Conservation (phyloP, 2,329 filamentous ascomycete genomes). For the Fusarium setosum region DNA sequence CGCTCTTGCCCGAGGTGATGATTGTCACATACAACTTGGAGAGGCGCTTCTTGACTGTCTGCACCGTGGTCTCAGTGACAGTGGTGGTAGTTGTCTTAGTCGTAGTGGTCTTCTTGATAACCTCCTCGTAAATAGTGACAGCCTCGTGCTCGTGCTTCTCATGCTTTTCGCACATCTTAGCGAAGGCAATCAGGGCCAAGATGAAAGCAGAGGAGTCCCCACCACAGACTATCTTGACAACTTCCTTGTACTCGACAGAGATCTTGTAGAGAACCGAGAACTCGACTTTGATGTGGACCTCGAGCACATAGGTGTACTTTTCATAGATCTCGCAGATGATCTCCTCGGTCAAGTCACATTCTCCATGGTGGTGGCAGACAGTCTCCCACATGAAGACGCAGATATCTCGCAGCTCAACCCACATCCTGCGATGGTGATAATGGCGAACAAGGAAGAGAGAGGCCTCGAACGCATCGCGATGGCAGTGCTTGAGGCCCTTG, state of each 20-base stretch:
- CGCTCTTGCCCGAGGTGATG: constrained; percentile 51
- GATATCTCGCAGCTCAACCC: constrained; percentile 57
- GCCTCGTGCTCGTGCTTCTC: constrained; percentile 57
- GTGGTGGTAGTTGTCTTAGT: constrained; percentile 48
- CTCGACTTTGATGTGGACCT: constrained; percentile 55
- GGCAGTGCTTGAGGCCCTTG: constrained; percentile 46
- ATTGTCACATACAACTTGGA: constrained; percentile 57
- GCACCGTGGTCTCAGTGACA: constrained; percentile 37
- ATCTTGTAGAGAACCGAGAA: constrained; percentile 56
- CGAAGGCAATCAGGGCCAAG: constrained; percentile 51
- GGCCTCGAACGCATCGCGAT: constrained; percentile 57
- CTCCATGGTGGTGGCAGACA: constrained; percentile 49
- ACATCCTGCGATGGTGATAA: constrained; percentile 57
- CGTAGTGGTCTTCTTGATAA: constrained; percentile 51
- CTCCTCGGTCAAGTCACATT: constrained; percentile 52
- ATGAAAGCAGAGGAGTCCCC: constrained; percentile 41
- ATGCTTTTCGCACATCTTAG: constrained; percentile 57
- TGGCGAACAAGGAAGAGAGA: constrained; percentile 56
- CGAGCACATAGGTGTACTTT: constrained; percentile 60
- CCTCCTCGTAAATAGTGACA: constrained; percentile 57
- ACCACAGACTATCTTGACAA: constrained; percentile 53
- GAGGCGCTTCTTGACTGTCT: constrained; percentile 60
- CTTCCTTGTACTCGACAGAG: constrained; percentile 59
- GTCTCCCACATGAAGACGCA: constrained; percentile 59
- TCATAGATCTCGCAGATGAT: constrained; percentile 54